phyloP scores from a whole-genome alignment of 495 filamentous ascomycete genomes.

The Aspergillus biplanus region DNA sequence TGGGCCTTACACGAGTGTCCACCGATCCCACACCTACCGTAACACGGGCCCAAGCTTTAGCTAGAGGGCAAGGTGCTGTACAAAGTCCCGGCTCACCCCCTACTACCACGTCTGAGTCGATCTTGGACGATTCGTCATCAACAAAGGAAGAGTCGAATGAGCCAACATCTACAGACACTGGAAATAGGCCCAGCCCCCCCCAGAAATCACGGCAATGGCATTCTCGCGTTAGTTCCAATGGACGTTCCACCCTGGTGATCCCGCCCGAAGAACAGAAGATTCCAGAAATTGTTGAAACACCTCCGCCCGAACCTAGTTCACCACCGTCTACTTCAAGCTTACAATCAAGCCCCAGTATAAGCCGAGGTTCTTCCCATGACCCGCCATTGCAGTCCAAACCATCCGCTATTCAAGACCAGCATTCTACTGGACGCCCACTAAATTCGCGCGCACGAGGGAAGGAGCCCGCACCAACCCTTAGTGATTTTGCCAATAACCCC shows the following conservation, averaged over 20 bases:
- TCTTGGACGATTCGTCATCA: slow-evolving; percentile 33
- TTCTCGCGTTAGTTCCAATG: slow-evolving; percentile 50
- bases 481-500: slow-evolving; percentile 42
- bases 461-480: slow-evolving; percentile 35
- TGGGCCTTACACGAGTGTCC: slow-evolving; percentile 68
- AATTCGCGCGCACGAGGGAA: slow-evolving; percentile 33
- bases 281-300: slow-evolving; percentile 73
- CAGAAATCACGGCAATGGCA: slow-evolving; percentile 46
- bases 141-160: slow-evolving; percentile 23
- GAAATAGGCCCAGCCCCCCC: slow-evolving; percentile 23
- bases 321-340: slow-evolving; percentile 31
- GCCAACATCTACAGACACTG: slow-evolving; percentile 12
- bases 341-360: slow-evolving; percentile 39
- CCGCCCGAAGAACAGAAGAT: slow-evolving; percentile 50
- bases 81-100: slow-evolving; percentile 25
- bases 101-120: slow-evolving; percentile 36
- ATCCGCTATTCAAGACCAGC: slow-evolving; percentile 25
- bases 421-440: slow-evolving; percentile 32
- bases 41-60: slow-evolving; percentile 28
- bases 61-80: slow-evolving; percentile 31
- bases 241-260: slow-evolving; percentile 45
- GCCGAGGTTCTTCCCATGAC: slow-evolving; percentile 62
- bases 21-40: slow-evolving; percentile 70
- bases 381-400: slow-evolving; percentile 31
- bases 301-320: slow-evolving; percentile 44